phyloP scores from a whole-genome alignment of 2,329 filamentous ascomycete species.

The Aspergillus thermomutatus region DNA sequence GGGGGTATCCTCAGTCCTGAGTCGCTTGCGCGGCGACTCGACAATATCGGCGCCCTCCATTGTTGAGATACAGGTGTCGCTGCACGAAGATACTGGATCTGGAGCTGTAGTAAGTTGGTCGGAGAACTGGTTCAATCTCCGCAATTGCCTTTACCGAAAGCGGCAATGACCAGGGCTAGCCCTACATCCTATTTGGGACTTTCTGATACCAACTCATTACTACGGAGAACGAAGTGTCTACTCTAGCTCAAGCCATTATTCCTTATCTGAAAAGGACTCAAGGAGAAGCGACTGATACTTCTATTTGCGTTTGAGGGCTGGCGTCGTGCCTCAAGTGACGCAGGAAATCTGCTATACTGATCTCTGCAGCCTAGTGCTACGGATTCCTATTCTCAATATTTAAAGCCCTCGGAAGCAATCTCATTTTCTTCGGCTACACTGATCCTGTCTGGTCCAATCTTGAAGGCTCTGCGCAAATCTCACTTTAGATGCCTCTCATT shows the following conservation, averaged over 20 bases:
- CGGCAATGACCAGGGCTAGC: slow-evolving; percentile 25
- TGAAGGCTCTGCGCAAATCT: too few species aligned
- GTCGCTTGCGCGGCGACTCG: slow-evolving; percentile 36
- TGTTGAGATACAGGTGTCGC: slow-evolving; percentile 6
- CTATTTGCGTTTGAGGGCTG: too few species aligned
- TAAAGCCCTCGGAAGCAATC: too few species aligned
- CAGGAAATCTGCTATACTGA: too few species aligned
- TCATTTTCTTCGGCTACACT: too few species aligned
- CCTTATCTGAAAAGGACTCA: background rate
- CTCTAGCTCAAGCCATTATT: too few species aligned
- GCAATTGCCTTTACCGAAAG: slow-evolving; percentile 3
- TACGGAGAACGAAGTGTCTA: background rate
- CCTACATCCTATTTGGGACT: slow-evolving; percentile 24
- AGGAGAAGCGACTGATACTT: too few species aligned
- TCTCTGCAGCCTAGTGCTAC: too few species aligned
- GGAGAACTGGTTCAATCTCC: slow-evolving; percentile 7
- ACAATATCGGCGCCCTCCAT: slow-evolving; percentile 31
- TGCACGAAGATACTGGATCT: slow-evolving; percentile 1
- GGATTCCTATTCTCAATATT: too few species aligned
- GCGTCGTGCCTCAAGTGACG: too few species aligned
- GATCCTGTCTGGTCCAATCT: too few species aligned
- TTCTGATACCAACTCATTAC: background rate
- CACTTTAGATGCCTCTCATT: too few species aligned
- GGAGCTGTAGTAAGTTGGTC: slow-evolving; percentile 14
- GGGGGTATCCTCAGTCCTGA: slow-evolving; percentile 28